Evolutionary conservation across 495 filamentous ascomycete genomes (phyloP).

Genomic region (Geopyxis carbonaria): DNA sequence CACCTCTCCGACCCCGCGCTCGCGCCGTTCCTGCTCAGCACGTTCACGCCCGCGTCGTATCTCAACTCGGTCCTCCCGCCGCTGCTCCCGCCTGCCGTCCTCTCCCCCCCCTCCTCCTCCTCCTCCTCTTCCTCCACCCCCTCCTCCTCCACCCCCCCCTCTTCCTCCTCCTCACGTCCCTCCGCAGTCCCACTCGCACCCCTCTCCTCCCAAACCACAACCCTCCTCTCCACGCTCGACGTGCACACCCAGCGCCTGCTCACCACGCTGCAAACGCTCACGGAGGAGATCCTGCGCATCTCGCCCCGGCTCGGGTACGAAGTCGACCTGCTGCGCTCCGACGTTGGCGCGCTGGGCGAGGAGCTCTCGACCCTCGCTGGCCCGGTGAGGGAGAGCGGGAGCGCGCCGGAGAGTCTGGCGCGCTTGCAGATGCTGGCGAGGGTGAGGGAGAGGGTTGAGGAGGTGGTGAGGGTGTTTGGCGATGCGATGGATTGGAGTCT

Average conservation of each 20-base stretch:
- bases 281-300: constrained; percentile 82
- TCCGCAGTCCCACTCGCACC: constrained; percentile 48
- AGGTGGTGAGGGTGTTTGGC: constrained; percentile 75
- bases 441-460: constrained; percentile 66
- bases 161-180: constrained; percentile 42
- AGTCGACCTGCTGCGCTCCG: constrained; percentile 80
- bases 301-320: constrained; percentile 80
- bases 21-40: constrained; percentile 49
- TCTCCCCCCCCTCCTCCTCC: constrained; percentile 39
- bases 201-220: constrained; percentile 64
- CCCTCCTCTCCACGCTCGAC: constrained; percentile 66
- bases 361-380: constrained; percentile 49
- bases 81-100: constrained; percentile 31
- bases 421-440: constrained; percentile 65
- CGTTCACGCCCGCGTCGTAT: constrained; percentile 67
- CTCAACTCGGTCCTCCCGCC: constrained; percentile 60
- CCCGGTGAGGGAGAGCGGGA: constrained; percentile 43
- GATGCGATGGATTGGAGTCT: constrained; percentile 87
- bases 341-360: constrained; percentile 63
- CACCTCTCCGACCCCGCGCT: constrained; percentile 45
- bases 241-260: constrained; percentile 73
- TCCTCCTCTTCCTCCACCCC: constrained; percentile 50
- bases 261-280: constrained; percentile 67
- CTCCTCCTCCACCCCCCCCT: constrained; percentile 29
- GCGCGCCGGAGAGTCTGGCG: constrained; percentile 53